Base-by-base conservation (phyloP, 768 basidiomycete genomes). In the Fomitopsis serialis region DNA sequence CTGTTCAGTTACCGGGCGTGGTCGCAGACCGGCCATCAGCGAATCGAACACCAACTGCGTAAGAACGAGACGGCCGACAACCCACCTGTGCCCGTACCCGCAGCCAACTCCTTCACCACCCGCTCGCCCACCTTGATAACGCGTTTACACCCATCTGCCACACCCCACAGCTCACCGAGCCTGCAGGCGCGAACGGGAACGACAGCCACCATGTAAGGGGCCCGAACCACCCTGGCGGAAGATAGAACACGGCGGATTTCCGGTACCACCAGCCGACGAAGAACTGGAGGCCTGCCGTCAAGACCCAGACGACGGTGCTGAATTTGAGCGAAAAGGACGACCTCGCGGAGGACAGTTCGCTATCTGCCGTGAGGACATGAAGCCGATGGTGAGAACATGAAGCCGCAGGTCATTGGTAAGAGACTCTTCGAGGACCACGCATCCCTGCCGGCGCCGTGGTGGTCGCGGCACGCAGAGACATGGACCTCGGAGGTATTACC, bases 91-190 rank as follows among this genome's bases (percentile, higher is more conserved):
- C 27, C 59, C 40, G 55, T 70, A 17, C 27, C 45, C 42, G 48
- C 17, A 35, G 40, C 40, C 72, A 88, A 63, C 53, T 87, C 87
- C 65, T 80, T 86, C 52, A 86, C 83, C 5, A 87, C 74, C 22
- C 81, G 77, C 67, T 92, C 91, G 43, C 84, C 77, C n/a, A 85
- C 76, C 54, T 79, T 77, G 54, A 98, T 78, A n/a, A 92, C 87
- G 48, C 92, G 78, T 58, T 81, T 85, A 70, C 93, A 95, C 8
- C 89, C 84, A 97, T 91, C 64, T 93, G 89, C 96, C 96, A 99
- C 37, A 92, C 81, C 1, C 89, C 90, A 40, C 93, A 92, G 61
- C 92, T 92, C 55, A 99, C 87, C 11, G 92, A 89, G 11, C 96
- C 95, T 23, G 63, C 54, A 0, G 96, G 96, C 19, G 95, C 96